Evolutionary conservation across 495 filamentous ascomycete genomes (phyloP).

Genomic region (Talaromyces proteolyticus): DNA sequence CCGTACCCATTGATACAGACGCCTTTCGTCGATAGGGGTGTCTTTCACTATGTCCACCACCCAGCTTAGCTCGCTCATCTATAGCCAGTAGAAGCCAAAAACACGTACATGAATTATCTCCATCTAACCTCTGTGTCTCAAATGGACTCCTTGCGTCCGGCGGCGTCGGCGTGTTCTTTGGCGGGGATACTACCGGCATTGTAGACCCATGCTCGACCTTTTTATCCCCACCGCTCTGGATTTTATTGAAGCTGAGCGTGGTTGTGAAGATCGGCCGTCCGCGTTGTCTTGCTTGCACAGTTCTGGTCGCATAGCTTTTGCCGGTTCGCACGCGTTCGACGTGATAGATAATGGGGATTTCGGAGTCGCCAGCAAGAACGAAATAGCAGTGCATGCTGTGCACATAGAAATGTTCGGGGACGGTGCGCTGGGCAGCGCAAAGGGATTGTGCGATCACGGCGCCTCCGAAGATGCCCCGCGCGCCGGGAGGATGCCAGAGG

Average conservation of each 20-base stretch:
- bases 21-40: constrained; percentile 39
- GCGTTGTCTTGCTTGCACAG: constrained; percentile 85
- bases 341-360: constrained; percentile 84
- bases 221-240: constrained; percentile 53
- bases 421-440: constrained; percentile 79
- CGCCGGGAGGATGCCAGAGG: constrained; percentile 85
- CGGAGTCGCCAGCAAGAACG: constrained; percentile 78
- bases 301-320: constrained; percentile 86
- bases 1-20: constrained; percentile 71
- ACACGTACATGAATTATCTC: not conserved
- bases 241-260: constrained; percentile 79
- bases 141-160: constrained; percentile 1
- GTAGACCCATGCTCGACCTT: constrained; percentile 1
- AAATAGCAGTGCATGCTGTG: constrained; percentile 99
- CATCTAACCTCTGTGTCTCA: constrained; percentile 2
- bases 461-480: constrained; percentile 90
- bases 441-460: constrained; percentile 90
- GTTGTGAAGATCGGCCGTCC: constrained; percentile 93
- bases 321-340: constrained; percentile 90
- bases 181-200: not conserved
- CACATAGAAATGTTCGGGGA: constrained; percentile 70
- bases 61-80: not conserved
- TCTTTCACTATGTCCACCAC: not conserved
- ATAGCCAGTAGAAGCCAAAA: not conserved
- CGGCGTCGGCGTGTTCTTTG: not conserved